phyloP scores from a whole-genome alignment of 495 filamentous ascomycete genomes.

The Aspergillus cavernicola region DNA sequence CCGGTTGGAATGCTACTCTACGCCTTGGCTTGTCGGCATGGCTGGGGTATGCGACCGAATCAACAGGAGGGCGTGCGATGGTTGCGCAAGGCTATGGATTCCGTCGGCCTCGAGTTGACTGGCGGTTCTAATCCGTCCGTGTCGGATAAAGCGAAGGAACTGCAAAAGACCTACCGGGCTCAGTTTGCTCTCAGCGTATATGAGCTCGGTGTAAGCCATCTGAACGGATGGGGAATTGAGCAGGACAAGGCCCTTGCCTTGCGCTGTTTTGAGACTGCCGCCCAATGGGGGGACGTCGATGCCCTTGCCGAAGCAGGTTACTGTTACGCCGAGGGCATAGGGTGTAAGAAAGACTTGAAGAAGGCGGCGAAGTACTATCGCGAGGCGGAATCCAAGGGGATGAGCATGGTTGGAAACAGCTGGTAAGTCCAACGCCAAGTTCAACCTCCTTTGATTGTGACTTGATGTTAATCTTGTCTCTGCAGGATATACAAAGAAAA shows the following conservation, averaged over 20 bases:
- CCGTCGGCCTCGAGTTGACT: slow-evolving; percentile 74
- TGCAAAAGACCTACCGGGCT: slow-evolving; percentile 73
- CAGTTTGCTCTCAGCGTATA: slow-evolving; percentile 95
- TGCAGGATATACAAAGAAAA: slow-evolving; percentile 90
- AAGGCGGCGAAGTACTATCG: slow-evolving; percentile 91
- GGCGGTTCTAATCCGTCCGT: slow-evolving; percentile 68
- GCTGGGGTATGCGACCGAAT: slow-evolving; percentile 95
- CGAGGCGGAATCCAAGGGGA: slow-evolving; percentile 83
- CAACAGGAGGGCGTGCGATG: slow-evolving; percentile 84
- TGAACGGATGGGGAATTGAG: slow-evolving; percentile 96
- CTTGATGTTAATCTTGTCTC: slow-evolving; percentile 11
- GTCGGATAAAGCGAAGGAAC: slow-evolving; percentile 59
- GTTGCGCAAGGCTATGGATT: slow-evolving; percentile 85
- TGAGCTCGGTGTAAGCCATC: slow-evolving; percentile 91
- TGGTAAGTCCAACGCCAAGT: slow-evolving; percentile 60
- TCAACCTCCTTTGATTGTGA: too few relatives aligned
- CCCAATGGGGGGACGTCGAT: slow-evolving; percentile 94
- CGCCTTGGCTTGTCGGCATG: slow-evolving; percentile 93
- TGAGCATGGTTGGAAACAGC: slow-evolving; percentile 96
- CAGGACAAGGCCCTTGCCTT: slow-evolving; percentile 86
- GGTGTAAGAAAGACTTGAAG: slow-evolving; percentile 92
- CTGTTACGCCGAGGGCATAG: slow-evolving; percentile 80
- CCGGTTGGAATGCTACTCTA: slow-evolving; percentile 95
- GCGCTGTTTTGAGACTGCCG: slow-evolving; percentile 94
- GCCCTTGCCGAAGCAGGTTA: slow-evolving; percentile 85